Base-by-base conservation (phyloP, 2,329 filamentous ascomycete species). In the Neonectria neomacrospora region DNA sequence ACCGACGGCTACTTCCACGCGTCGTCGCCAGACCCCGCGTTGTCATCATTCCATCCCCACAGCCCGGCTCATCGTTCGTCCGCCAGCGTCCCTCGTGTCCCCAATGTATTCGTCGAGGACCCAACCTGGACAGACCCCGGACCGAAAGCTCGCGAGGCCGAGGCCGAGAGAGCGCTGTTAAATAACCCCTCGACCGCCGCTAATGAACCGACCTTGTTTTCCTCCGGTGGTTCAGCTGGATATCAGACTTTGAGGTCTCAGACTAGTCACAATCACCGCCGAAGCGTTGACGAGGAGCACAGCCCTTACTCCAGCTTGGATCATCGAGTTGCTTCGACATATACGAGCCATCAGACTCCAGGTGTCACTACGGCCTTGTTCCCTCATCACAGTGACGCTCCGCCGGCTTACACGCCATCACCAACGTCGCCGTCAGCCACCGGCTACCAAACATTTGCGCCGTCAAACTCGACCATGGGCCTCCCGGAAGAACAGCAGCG, bases 1-100 rank as follows among this genome's bases (percentile, higher is more conserved):
- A 80, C 82, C n/a, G 82, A 86, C 64, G 83, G 83, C 37, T 85
- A 84, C 78, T 86, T 86, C 71, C 77, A 79, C 69, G 76, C 77
- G 72, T 80, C 79, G 28, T 78, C 76, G 59, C 70, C 69, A 20
- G 68, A 61, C 54, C 63, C 56, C 12, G 66, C 70, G 61, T 70
- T 74, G 63, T 72, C 69, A 48, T 61, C 28, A 20, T 61, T 41
- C 26, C 34, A 32, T 44, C 60, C 61, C 65, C 62, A 64, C 68
- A 60, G 61, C 67, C 68, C 65, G 58, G 66, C 61, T 58, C 71
- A 67, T 53, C 70, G 67, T 63, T 59, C 70, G 32, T 76, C 75
- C 44, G 74, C 75, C 55, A 75, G 75, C 64, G 79, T 81, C 11
- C 83, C 82, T 42, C 75, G 73, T 59, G 80, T 85, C 14, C 83